These are phyloP conservation scores for Grigorovia jiainica DNA, from an alignment of 805 yeast species.

Conservation along the genomic window DNA sequence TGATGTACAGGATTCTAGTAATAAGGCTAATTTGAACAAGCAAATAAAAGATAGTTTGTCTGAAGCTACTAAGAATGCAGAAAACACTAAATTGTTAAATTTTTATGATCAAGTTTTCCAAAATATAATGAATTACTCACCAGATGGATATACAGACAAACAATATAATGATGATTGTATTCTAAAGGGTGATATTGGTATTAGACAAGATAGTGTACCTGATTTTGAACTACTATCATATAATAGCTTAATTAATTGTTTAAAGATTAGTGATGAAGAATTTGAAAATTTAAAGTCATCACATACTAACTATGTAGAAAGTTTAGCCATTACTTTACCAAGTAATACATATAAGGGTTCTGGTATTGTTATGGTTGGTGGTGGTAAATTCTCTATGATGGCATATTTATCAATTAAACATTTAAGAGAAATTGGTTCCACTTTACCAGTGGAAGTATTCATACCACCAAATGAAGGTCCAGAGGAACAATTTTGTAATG, in stretches of 20 bases:
- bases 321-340: slow-evolving; percentile 13
- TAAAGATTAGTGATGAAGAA: slow-evolving; percentile 14
- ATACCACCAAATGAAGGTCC: slow-evolving; percentile 61
- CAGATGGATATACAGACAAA: slow-evolving; percentile 17
- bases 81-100: slow-evolving; percentile 5
- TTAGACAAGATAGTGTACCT: slow-evolving; percentile 14
- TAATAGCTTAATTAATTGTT: slow-evolving; percentile 16
- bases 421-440: slow-evolving; percentile 46
- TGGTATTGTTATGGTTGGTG: slow-evolving; percentile 58
- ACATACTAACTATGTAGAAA: slow-evolving; percentile 15
- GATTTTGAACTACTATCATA: slow-evolving; percentile 16
- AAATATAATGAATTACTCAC: slow-evolving; percentile 15
- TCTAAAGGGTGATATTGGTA: slow-evolving; percentile 17
- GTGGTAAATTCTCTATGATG: slow-evolving; percentile 68
- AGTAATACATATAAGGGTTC: slow-evolving; percentile 31
- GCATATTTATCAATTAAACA: slow-evolving; percentile 56
- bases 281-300: slow-evolving; percentile 9
- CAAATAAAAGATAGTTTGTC: neutral
- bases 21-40: neutral
- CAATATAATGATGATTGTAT: slow-evolving; percentile 11
- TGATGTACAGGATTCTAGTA: too few species aligned
- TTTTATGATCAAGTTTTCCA: slow-evolving; percentile 23
- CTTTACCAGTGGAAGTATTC: slow-evolving; percentile 68
- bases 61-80: neutral
- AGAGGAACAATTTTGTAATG: slow-evolving; percentile 48